phyloP scores from a whole-genome alignment of 371 early-diverging fungal species.

The Mortierella sp. region DNA sequence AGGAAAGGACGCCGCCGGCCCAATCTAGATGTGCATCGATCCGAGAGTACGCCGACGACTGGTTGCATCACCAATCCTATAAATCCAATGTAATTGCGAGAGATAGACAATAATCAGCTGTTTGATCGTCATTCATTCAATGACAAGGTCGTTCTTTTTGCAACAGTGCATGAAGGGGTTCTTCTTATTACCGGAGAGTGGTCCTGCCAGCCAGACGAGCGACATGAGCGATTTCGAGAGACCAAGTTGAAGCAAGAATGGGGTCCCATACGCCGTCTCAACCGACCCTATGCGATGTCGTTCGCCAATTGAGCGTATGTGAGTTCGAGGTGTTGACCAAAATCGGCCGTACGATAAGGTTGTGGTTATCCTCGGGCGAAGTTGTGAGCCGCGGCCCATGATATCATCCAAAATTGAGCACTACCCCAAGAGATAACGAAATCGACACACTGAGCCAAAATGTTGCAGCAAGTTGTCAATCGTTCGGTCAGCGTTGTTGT shows the following conservation, averaged over 20 bases:
- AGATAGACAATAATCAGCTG: background rate
- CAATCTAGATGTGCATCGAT: conserved; percentile 73
- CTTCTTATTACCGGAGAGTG: conserved; percentile 82
- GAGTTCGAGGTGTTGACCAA: background rate
- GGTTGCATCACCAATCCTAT: conserved; percentile 87
- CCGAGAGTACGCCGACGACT: conserved; percentile 83
- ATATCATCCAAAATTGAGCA: conserved; percentile 26
- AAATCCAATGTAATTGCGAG: background rate
- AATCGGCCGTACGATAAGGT: background rate
- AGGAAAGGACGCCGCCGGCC: conserved; percentile 86
- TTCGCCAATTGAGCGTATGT: background rate
- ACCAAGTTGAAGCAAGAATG: conserved; percentile 89
- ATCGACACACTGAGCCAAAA: background rate
- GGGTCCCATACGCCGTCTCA: conserved; percentile 79
- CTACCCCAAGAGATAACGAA: background rate
- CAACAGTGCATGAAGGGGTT: background rate
- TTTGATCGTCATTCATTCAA: background rate
- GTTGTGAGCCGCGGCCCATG: conserved; percentile 14
- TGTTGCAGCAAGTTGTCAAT: background rate
- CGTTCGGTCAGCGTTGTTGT: background rate
- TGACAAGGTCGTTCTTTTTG: background rate
- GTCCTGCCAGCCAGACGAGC: conserved; percentile 97
- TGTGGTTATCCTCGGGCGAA: background rate
- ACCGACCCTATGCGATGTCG: conserved; percentile 38
- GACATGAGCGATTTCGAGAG: conserved; percentile 88